Evolutionary conservation across 495 filamentous ascomycete species (phyloP), one percentile per base, ranked within the genome.

Genomic region (Xylaria acuta): DNA sequence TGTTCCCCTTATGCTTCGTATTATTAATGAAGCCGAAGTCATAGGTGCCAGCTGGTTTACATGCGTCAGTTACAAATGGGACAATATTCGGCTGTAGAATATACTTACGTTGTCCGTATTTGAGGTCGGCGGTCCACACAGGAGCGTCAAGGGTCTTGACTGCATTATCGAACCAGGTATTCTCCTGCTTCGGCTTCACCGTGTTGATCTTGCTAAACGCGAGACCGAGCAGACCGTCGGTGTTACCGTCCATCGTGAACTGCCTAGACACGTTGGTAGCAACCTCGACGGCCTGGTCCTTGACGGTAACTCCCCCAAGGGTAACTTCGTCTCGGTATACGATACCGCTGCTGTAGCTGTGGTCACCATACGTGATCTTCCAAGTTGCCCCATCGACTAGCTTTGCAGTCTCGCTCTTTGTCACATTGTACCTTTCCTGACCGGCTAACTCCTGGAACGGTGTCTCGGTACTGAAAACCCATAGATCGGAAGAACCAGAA

Each of bases 101-200:
- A 45, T 12, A 32, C 76, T 30, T 75, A 78, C 80, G 75, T 40
- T 67, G 82, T 69, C 87, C 84, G 77, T 90, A 86, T 83, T 90
- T 91, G 70, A 94, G 82, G 67, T 88, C 84, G 5, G 88, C 90
- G 49, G 91, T 91, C 82, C 93, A 94, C 51, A 94, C 75, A 1
- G 89, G 88, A 27, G 78, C 70, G 67, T 87, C 86, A 1, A 93
- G 84, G 47, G 78, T 79, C 22, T 80, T 69, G 73, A 86, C 86
- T 72, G 91, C 88, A 71, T 87, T 92, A 82, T 91, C 88, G 81
- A 93, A 93, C 84, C 90, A 94, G 14, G 92, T 94, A 67, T 84
- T 87, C 81, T 91, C 86, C 36, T 77, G 38, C 9, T 75, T 81
- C 27, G 92, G 92, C 66, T 76, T 62, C 70, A 93, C 88, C 1